Evolutionary conservation across 1,139 yeast genomes (phyloP).

Genomic region (Arxiozyma telluris): DNA sequence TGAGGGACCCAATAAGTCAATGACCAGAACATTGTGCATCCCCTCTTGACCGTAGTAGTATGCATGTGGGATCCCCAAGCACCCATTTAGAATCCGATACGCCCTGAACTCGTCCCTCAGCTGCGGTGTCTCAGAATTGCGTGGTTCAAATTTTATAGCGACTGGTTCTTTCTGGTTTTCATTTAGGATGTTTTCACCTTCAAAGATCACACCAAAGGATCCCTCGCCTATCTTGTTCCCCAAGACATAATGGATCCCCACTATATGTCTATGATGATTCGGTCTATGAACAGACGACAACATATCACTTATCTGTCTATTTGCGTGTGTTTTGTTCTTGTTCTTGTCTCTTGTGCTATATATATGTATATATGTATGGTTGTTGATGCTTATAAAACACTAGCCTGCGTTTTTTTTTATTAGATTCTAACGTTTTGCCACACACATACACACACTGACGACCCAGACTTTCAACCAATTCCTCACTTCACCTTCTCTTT

Average conservation of each 20-base stretch:
- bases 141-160: slow-evolving; percentile 88
- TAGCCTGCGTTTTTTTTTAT: too few species aligned
- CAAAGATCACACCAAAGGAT: slow-evolving; percentile 92
- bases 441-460: neutral
- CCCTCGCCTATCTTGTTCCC: slow-evolving; percentile 97
- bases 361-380: too few species aligned
- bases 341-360: too few species aligned
- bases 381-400: too few species aligned
- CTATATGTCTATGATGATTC: slow-evolving; percentile 34
- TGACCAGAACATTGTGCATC: slow-evolving; percentile 94
- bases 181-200: slow-evolving; percentile 85
- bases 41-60: slow-evolving; percentile 97
- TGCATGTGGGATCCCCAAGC: slow-evolving; percentile 94
- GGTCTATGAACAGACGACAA: neutral
- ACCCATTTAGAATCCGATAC: slow-evolving; percentile 89
- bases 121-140: slow-evolving; percentile 92
- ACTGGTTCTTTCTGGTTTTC: slow-evolving; percentile 69
- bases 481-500: neutral
- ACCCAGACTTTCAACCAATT: neutral
- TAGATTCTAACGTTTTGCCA: too few species aligned
- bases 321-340: too few species aligned
- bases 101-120: slow-evolving; percentile 94
- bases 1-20: slow-evolving; percentile 91
- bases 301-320: neutral
- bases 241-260: slow-evolving; percentile 79